These are phyloP conservation scores for Anacardium occidentale DNA, from an alignment of 345 rosid species.

Conservation along the genomic window DNA sequence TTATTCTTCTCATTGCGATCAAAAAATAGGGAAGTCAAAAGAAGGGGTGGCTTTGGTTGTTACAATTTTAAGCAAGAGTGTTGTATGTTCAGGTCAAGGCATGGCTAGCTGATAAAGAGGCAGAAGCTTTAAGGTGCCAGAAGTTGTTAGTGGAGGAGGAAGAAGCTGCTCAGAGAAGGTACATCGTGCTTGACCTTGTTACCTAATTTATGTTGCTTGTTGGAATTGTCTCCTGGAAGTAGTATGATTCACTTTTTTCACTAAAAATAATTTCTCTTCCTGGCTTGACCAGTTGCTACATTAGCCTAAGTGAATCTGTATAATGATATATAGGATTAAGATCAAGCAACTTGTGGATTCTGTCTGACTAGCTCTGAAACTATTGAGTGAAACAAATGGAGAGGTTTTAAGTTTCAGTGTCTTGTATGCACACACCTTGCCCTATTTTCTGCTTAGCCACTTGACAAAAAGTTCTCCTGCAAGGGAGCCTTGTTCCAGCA, in stretches of 20 bases:
- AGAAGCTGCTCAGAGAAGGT: conserved; percentile 95
- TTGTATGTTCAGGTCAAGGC: conserved; percentile 59
- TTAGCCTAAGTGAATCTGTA: neutral
- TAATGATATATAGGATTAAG: neutral
- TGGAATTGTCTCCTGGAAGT: neutral
- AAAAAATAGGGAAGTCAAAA: neutral
- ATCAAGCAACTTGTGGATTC: neutral
- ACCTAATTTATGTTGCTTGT: neutral
- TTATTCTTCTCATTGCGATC: neutral
- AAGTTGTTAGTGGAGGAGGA: conserved; percentile 92
- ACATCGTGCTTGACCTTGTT: conserved; percentile 3
- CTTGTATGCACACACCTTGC: neutral
- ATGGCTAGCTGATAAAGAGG: conserved; percentile 94
- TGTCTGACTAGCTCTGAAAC: neutral
- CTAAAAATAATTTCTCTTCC: neutral
- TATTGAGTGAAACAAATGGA: neutral
- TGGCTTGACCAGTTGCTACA: neutral
- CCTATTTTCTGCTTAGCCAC: neutral
- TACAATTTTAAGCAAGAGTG: conserved; percentile 5
- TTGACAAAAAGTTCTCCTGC: neutral
- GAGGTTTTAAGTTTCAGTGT: neutral
- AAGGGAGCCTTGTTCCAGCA: neutral
- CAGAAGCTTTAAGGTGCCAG: conserved; percentile 92
- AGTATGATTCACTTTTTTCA: neutral
- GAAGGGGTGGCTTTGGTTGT: neutral